Evolutionary conservation across 176 grass and related monocot genomes (phyloP).

Genomic region (Juncus effusus): DNA sequence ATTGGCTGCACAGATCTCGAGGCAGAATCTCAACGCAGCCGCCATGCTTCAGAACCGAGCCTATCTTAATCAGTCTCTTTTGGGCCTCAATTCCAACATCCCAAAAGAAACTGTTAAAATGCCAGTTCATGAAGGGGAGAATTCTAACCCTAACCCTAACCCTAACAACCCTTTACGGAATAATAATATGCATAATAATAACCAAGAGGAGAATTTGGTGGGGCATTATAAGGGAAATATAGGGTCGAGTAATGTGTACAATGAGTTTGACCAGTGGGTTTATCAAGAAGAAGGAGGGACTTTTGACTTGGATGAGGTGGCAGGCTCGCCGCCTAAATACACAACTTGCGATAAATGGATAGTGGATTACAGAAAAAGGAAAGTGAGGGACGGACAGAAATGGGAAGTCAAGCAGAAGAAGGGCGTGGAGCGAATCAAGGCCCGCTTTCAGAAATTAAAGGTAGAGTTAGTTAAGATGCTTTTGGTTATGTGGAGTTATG

Average conservation of each 20-base stretch:
- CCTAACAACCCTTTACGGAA: background rate
- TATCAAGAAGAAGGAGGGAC: constrained; percentile 61
- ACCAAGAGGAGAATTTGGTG: too few species aligned
- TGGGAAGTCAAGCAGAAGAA: constrained; percentile 53
- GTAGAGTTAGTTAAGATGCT: constrained; percentile 27
- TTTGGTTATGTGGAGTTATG: background rate
- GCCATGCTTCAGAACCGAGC: constrained; percentile 13
- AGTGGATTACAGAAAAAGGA: constrained; percentile 71
- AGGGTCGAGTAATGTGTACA: constrained; percentile 25
- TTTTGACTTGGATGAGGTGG: constrained; percentile 51
- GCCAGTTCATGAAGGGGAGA: constrained; percentile 15
- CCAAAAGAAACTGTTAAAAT: constrained; percentile 7
- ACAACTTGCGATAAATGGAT: constrained; percentile 90
- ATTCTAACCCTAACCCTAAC: constrained; percentile 9
- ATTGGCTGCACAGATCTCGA: background rate
- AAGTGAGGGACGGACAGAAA: constrained; percentile 55
- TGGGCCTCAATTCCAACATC: constrained; percentile 8
- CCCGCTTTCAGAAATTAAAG: constrained; percentile 75
- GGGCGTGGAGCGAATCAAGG: constrained; percentile 52
- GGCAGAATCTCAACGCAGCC: constrained; percentile 26
- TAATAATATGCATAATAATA: too few species aligned
- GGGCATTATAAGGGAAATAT: constrained; percentile 10
- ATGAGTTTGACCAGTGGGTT: constrained; percentile 43
- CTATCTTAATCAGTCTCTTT: constrained; percentile 14
- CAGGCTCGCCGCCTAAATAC: constrained; percentile 64